phyloP scores from a whole-genome alignment of 495 filamentous ascomycete genomes.

The Arthonia radiata region DNA sequence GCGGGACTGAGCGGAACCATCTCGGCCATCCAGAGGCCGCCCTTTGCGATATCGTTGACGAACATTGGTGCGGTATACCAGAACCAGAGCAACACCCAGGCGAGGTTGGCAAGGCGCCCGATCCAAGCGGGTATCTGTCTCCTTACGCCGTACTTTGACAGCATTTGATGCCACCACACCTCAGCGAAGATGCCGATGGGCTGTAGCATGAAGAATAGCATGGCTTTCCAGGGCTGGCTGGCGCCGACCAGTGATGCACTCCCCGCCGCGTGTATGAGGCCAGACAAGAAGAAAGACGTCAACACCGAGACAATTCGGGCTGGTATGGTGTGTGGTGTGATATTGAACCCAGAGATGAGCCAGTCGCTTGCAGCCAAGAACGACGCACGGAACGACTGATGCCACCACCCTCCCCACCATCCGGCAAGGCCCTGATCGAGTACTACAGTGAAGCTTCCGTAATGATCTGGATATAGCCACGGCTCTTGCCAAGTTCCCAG shows the following conservation, averaged over 20 bases:
- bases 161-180: slow-evolving; percentile 3
- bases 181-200: slow-evolving; percentile 29
- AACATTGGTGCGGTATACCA: slow-evolving; percentile 25
- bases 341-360: slow-evolving; percentile 14
- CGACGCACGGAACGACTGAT: slow-evolving; percentile 56
- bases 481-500: slow-evolving; percentile 22
- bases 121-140: slow-evolving; percentile 13
- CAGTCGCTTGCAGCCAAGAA: slow-evolving; percentile 34
- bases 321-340: slow-evolving; percentile 4
- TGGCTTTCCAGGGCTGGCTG: slow-evolving; percentile 12
- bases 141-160: slow-evolving; percentile 4
- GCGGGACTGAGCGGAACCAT: slow-evolving; percentile 39
- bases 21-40: slow-evolving; percentile 40
- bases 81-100: slow-evolving; percentile 31
- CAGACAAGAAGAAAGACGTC: slow-evolving; percentile 33
- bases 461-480: slow-evolving; percentile 40
- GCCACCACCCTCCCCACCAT: slow-evolving; percentile 71
- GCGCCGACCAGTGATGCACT: slow-evolving; percentile 25
- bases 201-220: slow-evolving; percentile 32
- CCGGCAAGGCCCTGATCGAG: slow-evolving; percentile 44
- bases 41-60: slow-evolving; percentile 34
- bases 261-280: slow-evolving; percentile 31
- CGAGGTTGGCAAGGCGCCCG: slow-evolving; percentile 23
- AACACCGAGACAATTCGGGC: slow-evolving; percentile 13
- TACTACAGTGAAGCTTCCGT: slow-evolving; percentile 30